phyloP scores from a whole-genome alignment of 2,329 filamentous ascomycete species.

The Clarireedia hainanense region DNA sequence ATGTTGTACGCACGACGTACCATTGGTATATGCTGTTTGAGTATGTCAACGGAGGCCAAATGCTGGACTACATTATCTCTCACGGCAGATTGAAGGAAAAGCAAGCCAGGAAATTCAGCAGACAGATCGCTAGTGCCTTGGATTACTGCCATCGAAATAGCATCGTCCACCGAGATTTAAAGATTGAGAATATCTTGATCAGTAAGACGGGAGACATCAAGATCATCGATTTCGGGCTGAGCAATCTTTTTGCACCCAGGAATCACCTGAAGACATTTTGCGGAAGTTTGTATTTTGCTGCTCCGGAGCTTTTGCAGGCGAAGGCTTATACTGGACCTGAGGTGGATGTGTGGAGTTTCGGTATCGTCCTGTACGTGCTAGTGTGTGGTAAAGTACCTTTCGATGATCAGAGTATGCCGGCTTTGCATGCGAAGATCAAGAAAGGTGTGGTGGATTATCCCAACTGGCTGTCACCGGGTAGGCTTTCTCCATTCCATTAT shows the following conservation, averaged over 20 bases:
- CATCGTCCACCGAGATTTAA: constrained; percentile 93
- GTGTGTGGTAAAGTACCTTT: constrained; percentile 98
- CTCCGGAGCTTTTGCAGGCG: constrained; percentile 87
- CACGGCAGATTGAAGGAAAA: constrained; percentile 97
- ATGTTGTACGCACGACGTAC: constrained; percentile 91
- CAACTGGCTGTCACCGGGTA: constrained; percentile 83
- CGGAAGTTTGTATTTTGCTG: constrained; percentile 94
- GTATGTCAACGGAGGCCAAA: constrained; percentile 97
- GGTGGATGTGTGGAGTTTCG: constrained; percentile 98
- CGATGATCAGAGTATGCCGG: constrained; percentile 98
- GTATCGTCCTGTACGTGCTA: constrained; percentile 92
- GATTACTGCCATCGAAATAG: constrained; percentile 98
- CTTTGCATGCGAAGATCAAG: constrained; percentile 97
- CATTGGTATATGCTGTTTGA: constrained; percentile 99
- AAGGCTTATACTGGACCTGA: constrained; percentile 93
- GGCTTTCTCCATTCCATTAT: constrained; percentile 28
- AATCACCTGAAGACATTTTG: constrained; percentile 92
- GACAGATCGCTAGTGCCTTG: constrained; percentile 91
- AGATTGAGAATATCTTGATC: constrained; percentile 99
- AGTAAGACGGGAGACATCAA: constrained; percentile 99
- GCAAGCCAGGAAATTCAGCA: constrained; percentile 92
- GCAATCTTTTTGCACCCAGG: constrained; percentile 86
- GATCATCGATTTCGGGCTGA: constrained; percentile 97
- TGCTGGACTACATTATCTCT: constrained; percentile 99
- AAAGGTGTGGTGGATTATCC: constrained; percentile 94